phyloP scores from a whole-genome alignment of 352 stramenopile species.

The Globisporangium solare region DNA sequence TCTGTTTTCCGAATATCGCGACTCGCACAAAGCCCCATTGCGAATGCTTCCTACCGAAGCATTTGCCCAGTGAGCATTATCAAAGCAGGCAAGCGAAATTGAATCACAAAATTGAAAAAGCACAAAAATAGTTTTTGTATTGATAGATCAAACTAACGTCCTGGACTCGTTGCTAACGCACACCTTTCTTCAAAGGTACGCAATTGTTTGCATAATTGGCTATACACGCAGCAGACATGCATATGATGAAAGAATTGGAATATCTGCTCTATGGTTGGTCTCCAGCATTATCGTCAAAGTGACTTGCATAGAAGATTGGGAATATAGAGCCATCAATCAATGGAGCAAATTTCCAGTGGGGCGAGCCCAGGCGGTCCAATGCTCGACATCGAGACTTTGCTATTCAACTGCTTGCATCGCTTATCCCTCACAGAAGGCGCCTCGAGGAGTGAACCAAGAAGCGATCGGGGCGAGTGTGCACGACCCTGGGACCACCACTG shows the following conservation, averaged over 20 bases:
- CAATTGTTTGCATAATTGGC: too few species aligned
- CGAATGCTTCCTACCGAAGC: too few species aligned
- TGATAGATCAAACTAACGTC: too few species aligned
- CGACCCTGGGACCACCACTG: conserved; percentile 81
- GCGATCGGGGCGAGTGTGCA: conserved; percentile 74
- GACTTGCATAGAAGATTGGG: conserved; percentile 89
- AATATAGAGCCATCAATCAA: conserved; percentile 91
- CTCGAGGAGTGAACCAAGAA: conserved; percentile 15
- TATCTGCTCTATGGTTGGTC: conserved; percentile 90
- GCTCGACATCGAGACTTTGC: conserved; percentile 85
- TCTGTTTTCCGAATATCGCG: conserved; percentile 24
- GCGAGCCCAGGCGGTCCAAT: conserved; percentile 55
- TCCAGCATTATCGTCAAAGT: conserved; percentile 84
- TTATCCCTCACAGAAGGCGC: conserved; percentile 77
- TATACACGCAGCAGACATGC: too few species aligned
- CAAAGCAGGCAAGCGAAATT: too few species aligned
- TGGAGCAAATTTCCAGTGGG: conserved; percentile 78
- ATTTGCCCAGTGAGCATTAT: too few species aligned
- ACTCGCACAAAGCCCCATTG: conserved; percentile 17
- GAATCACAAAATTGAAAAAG: too few species aligned
- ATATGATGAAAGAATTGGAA: too few species aligned
- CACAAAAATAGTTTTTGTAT: too few species aligned
- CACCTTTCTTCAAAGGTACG: not conserved
- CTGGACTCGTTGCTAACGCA: too few species aligned
- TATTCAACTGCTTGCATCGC: conserved; percentile 90